Evolutionary conservation across 306 rosid genomes (phyloP).

Genomic region (Cicer bijugum): DNA sequence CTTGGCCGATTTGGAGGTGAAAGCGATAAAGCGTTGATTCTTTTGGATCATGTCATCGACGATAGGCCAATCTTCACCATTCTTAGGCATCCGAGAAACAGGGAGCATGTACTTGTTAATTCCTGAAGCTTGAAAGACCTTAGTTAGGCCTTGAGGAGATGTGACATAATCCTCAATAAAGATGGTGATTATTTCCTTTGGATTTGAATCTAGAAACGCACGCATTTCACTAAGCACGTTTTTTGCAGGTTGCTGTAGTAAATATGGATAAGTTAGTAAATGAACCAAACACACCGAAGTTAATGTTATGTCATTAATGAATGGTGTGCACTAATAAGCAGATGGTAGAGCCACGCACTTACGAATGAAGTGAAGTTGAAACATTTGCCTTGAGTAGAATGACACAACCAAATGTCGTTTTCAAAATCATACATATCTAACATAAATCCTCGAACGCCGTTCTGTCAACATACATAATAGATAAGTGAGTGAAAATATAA

Average conservation of each 20-base stretch:
- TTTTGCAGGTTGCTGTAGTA: constrained; percentile 75
- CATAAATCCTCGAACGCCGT: constrained; percentile 92
- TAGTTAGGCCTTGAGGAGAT: constrained; percentile 69
- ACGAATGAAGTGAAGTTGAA: constrained; percentile 79
- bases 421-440: constrained; percentile 87
- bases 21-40: constrained; percentile 79
- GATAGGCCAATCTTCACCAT: constrained; percentile 83
- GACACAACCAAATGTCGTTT: constrained; percentile 84
- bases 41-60: constrained; percentile 80
- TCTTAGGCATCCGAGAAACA: constrained; percentile 67
- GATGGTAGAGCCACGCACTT: constrained; percentile 52
- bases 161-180: constrained; percentile 88
- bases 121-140: constrained; percentile 73
- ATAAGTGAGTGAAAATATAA: neutral
- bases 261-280: constrained; percentile 19
- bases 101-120: constrained; percentile 67
- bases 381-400: constrained; percentile 71
- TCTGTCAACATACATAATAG: constrained; percentile 50
- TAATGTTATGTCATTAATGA: neutral
- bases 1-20: constrained; percentile 74
- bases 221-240: constrained; percentile 66
- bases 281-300: neutral
- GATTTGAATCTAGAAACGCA: constrained; percentile 67
- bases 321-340: neutral
- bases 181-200: constrained; percentile 84